Conservation (phyloP, 345 rosid species). For the Gossypioides kirkii region DNA sequence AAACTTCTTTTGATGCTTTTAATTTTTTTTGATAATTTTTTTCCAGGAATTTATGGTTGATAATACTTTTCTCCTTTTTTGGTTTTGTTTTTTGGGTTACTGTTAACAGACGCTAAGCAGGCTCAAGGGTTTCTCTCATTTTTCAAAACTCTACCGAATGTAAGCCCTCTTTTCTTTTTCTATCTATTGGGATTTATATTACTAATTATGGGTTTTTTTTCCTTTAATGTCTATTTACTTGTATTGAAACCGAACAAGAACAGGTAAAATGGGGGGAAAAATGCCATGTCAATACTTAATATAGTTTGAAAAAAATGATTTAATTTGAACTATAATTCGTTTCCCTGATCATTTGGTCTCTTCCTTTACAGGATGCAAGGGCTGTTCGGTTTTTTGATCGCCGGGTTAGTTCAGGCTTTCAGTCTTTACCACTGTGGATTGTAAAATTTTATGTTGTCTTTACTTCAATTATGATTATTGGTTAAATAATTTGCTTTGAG, state of each 20-base stretch:
- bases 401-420: constrained; percentile 51
- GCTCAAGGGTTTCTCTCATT: constrained; percentile 96
- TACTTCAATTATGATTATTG: background rate
- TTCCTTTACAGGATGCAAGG: constrained; percentile 62
- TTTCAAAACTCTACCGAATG: constrained; percentile 83
- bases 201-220: background rate
- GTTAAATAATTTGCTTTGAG: background rate
- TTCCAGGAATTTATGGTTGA: background rate
- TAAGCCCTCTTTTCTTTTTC: constrained; percentile 27
- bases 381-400: constrained; percentile 89
- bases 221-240: background rate
- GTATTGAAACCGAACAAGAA: background rate
- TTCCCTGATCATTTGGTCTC: background rate
- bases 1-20: background rate
- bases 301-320: background rate
- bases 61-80: background rate
- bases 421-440: background rate
- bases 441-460: background rate
- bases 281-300: background rate
- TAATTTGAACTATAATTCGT: background rate
- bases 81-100: background rate
- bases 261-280: background rate
- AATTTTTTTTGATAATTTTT: background rate
- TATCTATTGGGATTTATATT: background rate
- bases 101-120: constrained; percentile 70